Base-by-base conservation (phyloP, 2,329 filamentous ascomycete genomes). In the Scopulariopsis brevicaulis region DNA sequence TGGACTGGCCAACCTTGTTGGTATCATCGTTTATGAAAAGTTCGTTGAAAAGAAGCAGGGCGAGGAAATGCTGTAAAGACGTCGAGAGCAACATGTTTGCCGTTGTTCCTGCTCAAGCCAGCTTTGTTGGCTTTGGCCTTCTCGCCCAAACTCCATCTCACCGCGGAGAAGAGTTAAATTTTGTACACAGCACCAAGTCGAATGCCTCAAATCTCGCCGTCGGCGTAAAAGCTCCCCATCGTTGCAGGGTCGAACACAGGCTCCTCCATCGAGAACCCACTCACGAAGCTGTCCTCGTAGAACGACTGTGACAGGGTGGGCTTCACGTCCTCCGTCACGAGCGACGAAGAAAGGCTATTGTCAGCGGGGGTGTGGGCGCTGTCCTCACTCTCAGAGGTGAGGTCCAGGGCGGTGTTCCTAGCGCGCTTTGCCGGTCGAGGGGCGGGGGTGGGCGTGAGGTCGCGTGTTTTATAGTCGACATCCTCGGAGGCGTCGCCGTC, bases 401-500 rank as follows among this genome's bases (percentile, higher is more conserved):
- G n/a, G 48, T 57, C 55, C 22, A 57, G 22, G 43, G 55, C 24
- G 14, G 28, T n/a, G 18, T 25, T 20, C 48, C 28, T 50, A 14
- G 34, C 25, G 28, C 48, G 50, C 34, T 57, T 57, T 4, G 34
- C 20, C 4, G 55, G 55, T 20, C 55, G 55, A 25, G 48, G 24
- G 11, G 46, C 24, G 4, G 55, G 55, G 20, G 55, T 57, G 8
- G 55, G 55, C 2, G 55, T 57, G 55, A 53, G 48, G 48, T 57
- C 55, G 46, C 55, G 55, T 25, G 46, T 32, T 28, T 57, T 53
- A 53, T 52, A 57, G 25, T 69, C 63, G 24, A 65, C 58, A 22
- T 63, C 63, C 10, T 65, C 64, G 15, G 65, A 63, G 20, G 65
- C 64, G 35, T 66, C 60, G 25, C 67, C 63, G 1, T 68, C 65